phyloP scores from a whole-genome alignment of 1,284 basidiomycete genomes.

The Agroathelia rolfsii region DNA sequence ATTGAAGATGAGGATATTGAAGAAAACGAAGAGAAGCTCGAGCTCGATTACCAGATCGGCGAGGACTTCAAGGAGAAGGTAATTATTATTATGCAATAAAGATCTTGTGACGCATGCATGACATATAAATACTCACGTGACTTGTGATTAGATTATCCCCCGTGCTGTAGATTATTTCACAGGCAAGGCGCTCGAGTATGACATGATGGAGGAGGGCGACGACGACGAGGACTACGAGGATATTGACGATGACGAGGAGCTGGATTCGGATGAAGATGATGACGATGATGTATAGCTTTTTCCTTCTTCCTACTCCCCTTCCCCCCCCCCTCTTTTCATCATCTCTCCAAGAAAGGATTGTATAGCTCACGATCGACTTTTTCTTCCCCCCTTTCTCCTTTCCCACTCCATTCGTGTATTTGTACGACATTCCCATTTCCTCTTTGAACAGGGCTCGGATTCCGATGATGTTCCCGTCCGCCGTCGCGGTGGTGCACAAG shows the following conservation, averaged over 20 bases:
- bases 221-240: constrained; percentile 55
- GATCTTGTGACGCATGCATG: too few relatives aligned
- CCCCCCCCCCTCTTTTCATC: too few relatives aligned
- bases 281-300: too few relatives aligned
- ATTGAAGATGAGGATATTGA: constrained; percentile 81
- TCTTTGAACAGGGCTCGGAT: constrained; percentile 52
- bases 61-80: constrained; percentile 98
- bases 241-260: constrained; percentile 41
- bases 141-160: constrained; percentile 91
- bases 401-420: constrained; percentile 11
- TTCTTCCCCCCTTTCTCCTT: constrained; percentile 4
- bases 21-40: constrained; percentile 86
- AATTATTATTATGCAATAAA: too few relatives aligned
- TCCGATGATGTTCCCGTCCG: constrained; percentile 45
- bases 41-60: constrained; percentile 96
- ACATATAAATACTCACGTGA: too few relatives aligned
- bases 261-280: constrained; percentile 41
- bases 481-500: constrained; percentile 47
- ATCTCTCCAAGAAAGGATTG: too few relatives aligned
- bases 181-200: constrained; percentile 90
- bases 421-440: too few relatives aligned
- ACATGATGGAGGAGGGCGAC: constrained; percentile 67
- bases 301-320: too few relatives aligned
- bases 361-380: too few relatives aligned
- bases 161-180: constrained; percentile 95